A percentile compares a stretch with the other conserved stretches of the same genome.
These are phyloP conservation scores for Penicillium soppii DNA, from an alignment of 495 filamentous ascomycete genomes.

Conservation along the genomic window DNA sequence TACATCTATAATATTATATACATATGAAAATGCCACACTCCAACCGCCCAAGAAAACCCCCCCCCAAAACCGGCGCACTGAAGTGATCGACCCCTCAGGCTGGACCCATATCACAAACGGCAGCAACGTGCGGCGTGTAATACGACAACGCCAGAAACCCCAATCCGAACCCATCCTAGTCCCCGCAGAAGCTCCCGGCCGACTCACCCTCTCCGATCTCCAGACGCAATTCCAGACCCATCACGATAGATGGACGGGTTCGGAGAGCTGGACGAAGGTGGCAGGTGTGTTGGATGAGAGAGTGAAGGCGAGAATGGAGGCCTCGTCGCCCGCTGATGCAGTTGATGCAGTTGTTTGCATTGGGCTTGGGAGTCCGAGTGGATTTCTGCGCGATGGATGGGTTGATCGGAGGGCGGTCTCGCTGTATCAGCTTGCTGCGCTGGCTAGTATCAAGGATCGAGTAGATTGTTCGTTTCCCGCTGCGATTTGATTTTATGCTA, in stretches of 20 bases:
- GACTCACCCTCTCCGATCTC: slow-evolving; percentile 39
- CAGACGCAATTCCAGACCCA: slow-evolving; percentile 31
- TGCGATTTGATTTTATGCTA: not conserved
- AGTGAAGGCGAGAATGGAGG: not conserved
- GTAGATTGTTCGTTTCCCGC: slow-evolving; percentile 12
- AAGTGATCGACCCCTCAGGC: slow-evolving; percentile 50
- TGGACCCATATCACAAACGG: slow-evolving; percentile 56
- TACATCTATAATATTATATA: slow-evolving; percentile 42
- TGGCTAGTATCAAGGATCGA: slow-evolving; percentile 50
- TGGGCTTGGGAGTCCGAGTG: slow-evolving; percentile 55
- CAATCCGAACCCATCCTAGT: slow-evolving; percentile 3
- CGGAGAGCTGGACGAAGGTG: slow-evolving; percentile 26
- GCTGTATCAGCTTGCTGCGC: slow-evolving; percentile 61
- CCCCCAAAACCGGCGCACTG: too few species aligned
- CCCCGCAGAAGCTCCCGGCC: slow-evolving; percentile 34
- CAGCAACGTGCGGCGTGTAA: slow-evolving; percentile 23
- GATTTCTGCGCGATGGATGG: slow-evolving; percentile 46
- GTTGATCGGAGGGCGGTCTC: slow-evolving; percentile 45
- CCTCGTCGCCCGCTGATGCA: not conserved
- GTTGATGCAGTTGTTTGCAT: slow-evolving; percentile 45
- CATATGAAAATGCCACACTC: slow-evolving; percentile 46
- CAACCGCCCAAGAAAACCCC: slow-evolving; percentile 31
- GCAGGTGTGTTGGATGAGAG: slow-evolving; percentile 2
- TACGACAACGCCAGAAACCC: slow-evolving; percentile 5
- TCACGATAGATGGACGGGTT: slow-evolving; percentile 28